These are phyloP conservation scores for Rhizophora mangle DNA, from an alignment of 345 rosid species.

Conservation along the genomic window DNA sequence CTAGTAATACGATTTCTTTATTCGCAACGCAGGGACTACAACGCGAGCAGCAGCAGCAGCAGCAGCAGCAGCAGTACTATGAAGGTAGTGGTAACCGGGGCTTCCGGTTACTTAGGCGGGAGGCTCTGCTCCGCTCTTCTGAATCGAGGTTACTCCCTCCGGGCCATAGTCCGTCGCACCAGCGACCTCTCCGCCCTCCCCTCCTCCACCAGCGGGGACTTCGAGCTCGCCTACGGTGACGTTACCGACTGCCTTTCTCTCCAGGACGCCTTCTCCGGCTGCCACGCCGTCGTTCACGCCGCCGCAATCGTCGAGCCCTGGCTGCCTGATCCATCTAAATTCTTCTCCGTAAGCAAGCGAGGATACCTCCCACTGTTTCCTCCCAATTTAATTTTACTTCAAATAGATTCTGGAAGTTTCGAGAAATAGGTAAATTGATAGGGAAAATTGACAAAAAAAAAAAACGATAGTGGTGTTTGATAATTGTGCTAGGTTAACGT, in stretches of 20 bases:
- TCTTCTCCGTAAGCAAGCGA: slow-evolving; percentile 50
- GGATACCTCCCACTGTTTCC: background rate
- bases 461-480: background rate
- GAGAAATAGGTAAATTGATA: background rate
- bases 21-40: background rate
- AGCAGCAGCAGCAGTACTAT: background rate
- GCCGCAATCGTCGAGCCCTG: slow-evolving; percentile 93
- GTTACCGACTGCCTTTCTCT: slow-evolving; percentile 65
- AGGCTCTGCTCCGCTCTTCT: slow-evolving; percentile 70
- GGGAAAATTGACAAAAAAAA: background rate
- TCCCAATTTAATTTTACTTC: background rate
- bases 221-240: slow-evolving; percentile 77
- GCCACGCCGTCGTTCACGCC: slow-evolving; percentile 71
- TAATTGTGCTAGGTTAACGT: slow-evolving; percentile 59
- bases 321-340: slow-evolving; percentile 78
- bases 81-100: slow-evolving; percentile 76
- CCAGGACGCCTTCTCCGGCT: slow-evolving; percentile 59
- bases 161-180: slow-evolving; percentile 81
- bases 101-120: slow-evolving; percentile 80
- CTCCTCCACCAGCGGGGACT: slow-evolving; percentile 14
- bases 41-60: too few relatives aligned
- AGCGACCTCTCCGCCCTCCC: slow-evolving; percentile 71
- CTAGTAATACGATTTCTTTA: too few relatives aligned
- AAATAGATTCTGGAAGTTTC: too few relatives aligned
- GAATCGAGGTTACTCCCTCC: slow-evolving; percentile 53